Conservation (phyloP, 306 rosid genomes). For the Ziziphus jujuba region DNA sequence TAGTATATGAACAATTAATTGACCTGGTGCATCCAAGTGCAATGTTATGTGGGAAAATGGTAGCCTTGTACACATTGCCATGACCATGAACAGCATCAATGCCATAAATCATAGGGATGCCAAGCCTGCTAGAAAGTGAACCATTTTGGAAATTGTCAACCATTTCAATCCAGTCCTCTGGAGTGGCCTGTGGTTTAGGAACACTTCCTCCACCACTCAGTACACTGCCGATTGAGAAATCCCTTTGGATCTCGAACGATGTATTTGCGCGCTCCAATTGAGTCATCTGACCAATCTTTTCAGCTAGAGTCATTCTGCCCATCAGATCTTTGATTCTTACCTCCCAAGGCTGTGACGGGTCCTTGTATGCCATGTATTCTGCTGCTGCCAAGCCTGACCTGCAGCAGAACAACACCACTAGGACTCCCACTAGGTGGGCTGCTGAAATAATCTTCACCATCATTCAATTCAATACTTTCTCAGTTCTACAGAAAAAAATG, state of each 20-base stretch:
- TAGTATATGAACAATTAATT: background rate
- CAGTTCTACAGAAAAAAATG: no score
- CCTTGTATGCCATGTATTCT: slow-evolving; percentile 61
- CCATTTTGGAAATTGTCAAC: background rate
- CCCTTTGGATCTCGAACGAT: slow-evolving; percentile 58
- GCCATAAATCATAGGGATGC: background rate
- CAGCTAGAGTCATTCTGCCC: slow-evolving; percentile 63
- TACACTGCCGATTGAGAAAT: slow-evolving; percentile 46
- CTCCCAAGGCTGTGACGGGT: slow-evolving; percentile 58
- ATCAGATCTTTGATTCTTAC: slow-evolving; percentile 73
- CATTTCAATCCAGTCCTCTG: background rate
- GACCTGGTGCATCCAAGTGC: background rate
- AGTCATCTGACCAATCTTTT: slow-evolving; percentile 91
- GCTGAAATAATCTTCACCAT: no score
- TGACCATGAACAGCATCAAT: slow-evolving; percentile 2
- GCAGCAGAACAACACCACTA: no score
- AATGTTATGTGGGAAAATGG: background rate
- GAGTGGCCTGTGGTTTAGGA: background rate
- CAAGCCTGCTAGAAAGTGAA: background rate
- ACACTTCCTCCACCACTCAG: slow-evolving; percentile 4
- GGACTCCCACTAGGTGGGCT: no score
- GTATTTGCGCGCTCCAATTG: slow-evolving; percentile 81
- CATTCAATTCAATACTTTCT: no score
- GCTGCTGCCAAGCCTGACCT: slow-evolving; percentile 35
- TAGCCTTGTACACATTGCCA: background rate